Evolutionary conservation across 2,329 filamentous ascomycete species (phyloP).

Genomic region (Cadophora sp.): DNA sequence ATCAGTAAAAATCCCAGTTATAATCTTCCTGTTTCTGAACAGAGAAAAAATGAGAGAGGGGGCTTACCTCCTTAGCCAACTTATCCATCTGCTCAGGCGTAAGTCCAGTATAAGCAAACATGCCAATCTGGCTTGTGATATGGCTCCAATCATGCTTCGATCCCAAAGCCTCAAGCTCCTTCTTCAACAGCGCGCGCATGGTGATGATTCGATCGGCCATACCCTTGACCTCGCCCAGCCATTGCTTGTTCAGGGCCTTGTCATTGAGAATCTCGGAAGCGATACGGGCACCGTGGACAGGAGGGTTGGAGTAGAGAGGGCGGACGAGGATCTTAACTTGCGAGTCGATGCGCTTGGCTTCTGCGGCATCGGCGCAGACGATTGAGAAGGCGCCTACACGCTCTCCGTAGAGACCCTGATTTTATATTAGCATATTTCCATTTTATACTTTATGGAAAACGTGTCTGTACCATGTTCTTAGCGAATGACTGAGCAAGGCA

Average conservation of each 20-base stretch:
- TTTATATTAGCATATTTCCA: slow-evolving; percentile 30
- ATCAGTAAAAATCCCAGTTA: slow-evolving; percentile 13
- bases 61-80: slow-evolving; percentile 80
- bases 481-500: slow-evolving; percentile 93
- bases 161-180: slow-evolving; percentile 92
- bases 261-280: slow-evolving; percentile 92
- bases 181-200: slow-evolving; percentile 94
- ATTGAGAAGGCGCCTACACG: slow-evolving; percentile 97
- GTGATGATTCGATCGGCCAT: slow-evolving; percentile 99
- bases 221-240: slow-evolving; percentile 94
- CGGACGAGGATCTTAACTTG: slow-evolving; percentile 99
- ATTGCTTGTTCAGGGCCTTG: slow-evolving; percentile 85
- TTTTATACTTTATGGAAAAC: neutral
- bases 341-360: slow-evolving; percentile 95
- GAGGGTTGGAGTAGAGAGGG: slow-evolving; percentile 97
- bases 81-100: slow-evolving; percentile 89
- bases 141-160: slow-evolving; percentile 98
- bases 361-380: slow-evolving; percentile 81
- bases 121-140: slow-evolving; percentile 98
- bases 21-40: slow-evolving; percentile 34
- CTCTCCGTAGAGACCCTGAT: slow-evolving; percentile 93
- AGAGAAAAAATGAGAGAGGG: slow-evolving; percentile 4
- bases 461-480: slow-evolving; percentile 88
- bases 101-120: slow-evolving; percentile 98
- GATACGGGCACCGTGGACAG: slow-evolving; percentile 93